phyloP scores from a whole-genome alignment of 805 yeast species.

The Pichia membranifaciens region DNA sequence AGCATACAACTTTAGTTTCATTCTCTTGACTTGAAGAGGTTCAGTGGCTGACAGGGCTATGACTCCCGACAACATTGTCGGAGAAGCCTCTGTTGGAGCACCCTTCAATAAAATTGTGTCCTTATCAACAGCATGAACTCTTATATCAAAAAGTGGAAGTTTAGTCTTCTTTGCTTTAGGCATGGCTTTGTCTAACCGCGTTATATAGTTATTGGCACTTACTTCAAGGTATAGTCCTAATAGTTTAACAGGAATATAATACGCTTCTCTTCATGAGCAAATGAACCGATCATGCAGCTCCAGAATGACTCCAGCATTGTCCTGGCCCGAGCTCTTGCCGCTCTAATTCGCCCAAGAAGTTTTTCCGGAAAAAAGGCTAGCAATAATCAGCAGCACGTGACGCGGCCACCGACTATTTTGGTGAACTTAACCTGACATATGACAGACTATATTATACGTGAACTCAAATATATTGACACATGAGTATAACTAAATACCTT shows the following conservation, averaged over 20 bases:
- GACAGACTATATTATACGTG: too few species aligned
- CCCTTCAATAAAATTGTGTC: constrained; percentile 84
- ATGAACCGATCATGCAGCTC: too few species aligned
- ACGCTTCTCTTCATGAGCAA: too few species aligned
- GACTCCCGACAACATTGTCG: constrained; percentile 69
- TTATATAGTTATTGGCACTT: too few species aligned
- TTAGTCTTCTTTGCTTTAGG: constrained; percentile 22
- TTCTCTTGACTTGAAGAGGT: constrained; percentile 59
- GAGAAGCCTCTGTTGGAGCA: constrained; percentile 65
- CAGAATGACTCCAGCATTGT: too few species aligned
- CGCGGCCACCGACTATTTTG: too few species aligned
- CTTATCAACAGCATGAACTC: constrained; percentile 62
- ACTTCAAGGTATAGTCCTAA: too few species aligned
- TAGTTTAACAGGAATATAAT: too few species aligned
- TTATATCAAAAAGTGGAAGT: constrained; percentile 37
- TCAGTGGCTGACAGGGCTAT: constrained; percentile 73
- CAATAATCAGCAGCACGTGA: background rate
- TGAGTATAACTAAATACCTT: too few species aligned
- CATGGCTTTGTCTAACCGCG: constrained; percentile 10
- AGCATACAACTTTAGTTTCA: constrained; percentile 61
- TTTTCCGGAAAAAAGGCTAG: background rate
- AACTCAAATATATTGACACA: too few species aligned
- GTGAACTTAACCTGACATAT: too few species aligned
- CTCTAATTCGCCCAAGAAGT: background rate
- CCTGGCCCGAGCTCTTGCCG: too few species aligned